A percentile compares a stretch with the other conserved stretches of the same genome.
These are phyloP conservation scores for Aegilops speltoides DNA, from an alignment of 176 grass and related monocot species.

Conservation along the genomic window DNA sequence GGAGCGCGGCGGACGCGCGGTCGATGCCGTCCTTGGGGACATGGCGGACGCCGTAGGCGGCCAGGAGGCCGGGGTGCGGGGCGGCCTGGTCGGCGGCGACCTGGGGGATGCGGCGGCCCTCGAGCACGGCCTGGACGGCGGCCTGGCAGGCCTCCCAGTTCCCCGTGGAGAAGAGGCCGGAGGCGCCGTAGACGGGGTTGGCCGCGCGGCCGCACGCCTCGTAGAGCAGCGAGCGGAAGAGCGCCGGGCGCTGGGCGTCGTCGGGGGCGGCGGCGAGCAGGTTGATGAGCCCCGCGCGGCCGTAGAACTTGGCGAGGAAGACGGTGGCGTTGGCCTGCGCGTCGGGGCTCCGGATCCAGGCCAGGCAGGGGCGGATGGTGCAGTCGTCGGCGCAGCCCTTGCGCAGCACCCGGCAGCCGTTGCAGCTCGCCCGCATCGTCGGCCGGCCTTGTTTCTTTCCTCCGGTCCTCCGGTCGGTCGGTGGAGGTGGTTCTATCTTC, in stretches of 20 bases:
- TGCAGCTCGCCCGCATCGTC: constrained; percentile 65
- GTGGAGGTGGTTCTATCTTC: too few species aligned
- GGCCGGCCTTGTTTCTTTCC: background rate
- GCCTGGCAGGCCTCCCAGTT: constrained; percentile 57
- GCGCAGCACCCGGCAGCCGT: constrained; percentile 67
- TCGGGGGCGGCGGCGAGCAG: constrained; percentile 46
- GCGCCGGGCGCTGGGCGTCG: constrained; percentile 32
- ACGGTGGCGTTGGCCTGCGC: constrained; percentile 75
- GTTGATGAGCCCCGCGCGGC: constrained; percentile 67
- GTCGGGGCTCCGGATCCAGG: constrained; percentile 60
- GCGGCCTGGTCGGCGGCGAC: constrained; percentile 16
- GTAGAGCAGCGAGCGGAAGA: constrained; percentile 54
- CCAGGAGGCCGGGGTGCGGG: background rate
- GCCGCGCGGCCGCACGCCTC: constrained; percentile 61
- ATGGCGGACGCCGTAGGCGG: constrained; percentile 49
- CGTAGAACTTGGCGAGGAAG: constrained; percentile 86
- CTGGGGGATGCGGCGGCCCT: constrained; percentile 42
- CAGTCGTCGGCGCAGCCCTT: constrained; percentile 60
- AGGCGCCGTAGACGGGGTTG: constrained; percentile 61
- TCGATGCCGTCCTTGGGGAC: constrained; percentile 19
- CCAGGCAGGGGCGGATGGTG: constrained; percentile 65
- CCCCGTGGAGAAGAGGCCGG: constrained; percentile 54
- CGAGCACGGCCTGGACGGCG: constrained; percentile 67
- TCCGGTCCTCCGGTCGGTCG: background rate
- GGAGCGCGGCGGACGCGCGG: constrained; percentile 18